phyloP scores from a whole-genome alignment of 2,329 filamentous ascomycete species.

The Juglanconis sp. region DNA sequence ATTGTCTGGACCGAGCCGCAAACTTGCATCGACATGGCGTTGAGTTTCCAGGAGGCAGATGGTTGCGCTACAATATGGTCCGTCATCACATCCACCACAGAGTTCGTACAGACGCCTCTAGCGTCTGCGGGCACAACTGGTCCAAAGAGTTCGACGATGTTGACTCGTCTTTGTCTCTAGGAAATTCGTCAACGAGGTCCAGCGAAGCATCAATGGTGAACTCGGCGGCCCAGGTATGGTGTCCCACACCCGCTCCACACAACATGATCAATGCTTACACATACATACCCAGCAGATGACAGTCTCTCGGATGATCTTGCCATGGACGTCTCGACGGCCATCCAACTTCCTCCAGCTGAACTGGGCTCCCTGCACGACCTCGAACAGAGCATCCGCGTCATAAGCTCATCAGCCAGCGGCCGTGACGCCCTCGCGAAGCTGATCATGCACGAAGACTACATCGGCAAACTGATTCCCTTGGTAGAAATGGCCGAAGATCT shows the following conservation, averaged over 20 bases:
- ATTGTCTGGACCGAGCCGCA: slow-evolving; percentile 93
- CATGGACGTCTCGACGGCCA: slow-evolving; percentile 67
- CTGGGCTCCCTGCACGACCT: slow-evolving; percentile 82
- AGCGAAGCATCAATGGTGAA: slow-evolving; percentile 65
- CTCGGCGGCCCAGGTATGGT: slow-evolving; percentile 60
- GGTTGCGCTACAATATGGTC: slow-evolving; percentile 92
- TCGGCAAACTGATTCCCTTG: slow-evolving; percentile 79
- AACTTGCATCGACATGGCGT: slow-evolving; percentile 90
- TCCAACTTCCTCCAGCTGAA: slow-evolving; percentile 74
- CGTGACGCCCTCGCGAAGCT: slow-evolving; percentile 86
- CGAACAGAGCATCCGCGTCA: slow-evolving; percentile 76
- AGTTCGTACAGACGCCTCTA: not conserved
- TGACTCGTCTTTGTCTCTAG: slow-evolving; percentile 42
- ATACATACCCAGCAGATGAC: slow-evolving; percentile 59
- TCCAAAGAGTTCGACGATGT: slow-evolving; percentile 3
- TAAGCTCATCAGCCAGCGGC: slow-evolving; percentile 70
- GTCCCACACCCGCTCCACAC: not conserved
- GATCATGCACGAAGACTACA: slow-evolving; percentile 81
- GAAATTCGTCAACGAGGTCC: slow-evolving; percentile 87
- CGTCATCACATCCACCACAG: slow-evolving; percentile 23
- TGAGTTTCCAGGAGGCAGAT: slow-evolving; percentile 96
- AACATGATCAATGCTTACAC: slow-evolving; percentile 24
- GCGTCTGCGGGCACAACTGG: not conserved
- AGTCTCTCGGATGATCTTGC: slow-evolving; percentile 80
- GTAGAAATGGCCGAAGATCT: slow-evolving; percentile 88